These are phyloP conservation scores for Moricandia moricandioides DNA, from an alignment of 345 rosid genomes.

Conservation along the genomic window DNA sequence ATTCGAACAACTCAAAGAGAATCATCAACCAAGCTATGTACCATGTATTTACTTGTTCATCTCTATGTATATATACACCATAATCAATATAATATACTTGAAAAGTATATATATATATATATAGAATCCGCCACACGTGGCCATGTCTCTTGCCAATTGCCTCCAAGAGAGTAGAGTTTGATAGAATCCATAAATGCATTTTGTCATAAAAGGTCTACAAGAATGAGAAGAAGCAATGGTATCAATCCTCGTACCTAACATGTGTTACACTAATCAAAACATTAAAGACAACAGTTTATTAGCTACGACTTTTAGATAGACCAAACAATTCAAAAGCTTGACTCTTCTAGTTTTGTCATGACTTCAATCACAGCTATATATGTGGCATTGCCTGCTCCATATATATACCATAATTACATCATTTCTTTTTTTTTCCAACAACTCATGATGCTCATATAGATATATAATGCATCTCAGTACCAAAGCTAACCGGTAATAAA, in stretches of 20 bases:
- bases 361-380: conserved; percentile 12
- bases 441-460: conserved; percentile 9
- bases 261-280: conserved; percentile 30
- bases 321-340: conserved; percentile 22
- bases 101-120: too few species aligned
- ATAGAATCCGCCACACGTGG: not conserved
- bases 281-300: conserved; percentile 24
- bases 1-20: conserved; percentile 15
- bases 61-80: not conserved
- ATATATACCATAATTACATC: not conserved
- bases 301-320: conserved; percentile 28
- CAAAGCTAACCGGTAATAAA: not conserved
- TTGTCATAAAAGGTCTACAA: conserved; percentile 9
- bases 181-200: conserved; percentile 1
- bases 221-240: not conserved
- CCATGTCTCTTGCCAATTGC: conserved; percentile 12
- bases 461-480: not conserved
- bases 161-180: not conserved
- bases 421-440: not conserved
- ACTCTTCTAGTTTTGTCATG: conserved; percentile 28
- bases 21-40: conserved; percentile 26
- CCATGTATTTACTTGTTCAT: conserved; percentile 21
- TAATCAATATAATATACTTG: not conserved
- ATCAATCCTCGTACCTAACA: conserved; percentile 39
- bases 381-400: conserved; percentile 19